Evolutionary conservation across 2,329 filamentous ascomycete genomes (phyloP), one percentile per base, ranked within the genome.

Genomic region (Coniella lustricola): DNA sequence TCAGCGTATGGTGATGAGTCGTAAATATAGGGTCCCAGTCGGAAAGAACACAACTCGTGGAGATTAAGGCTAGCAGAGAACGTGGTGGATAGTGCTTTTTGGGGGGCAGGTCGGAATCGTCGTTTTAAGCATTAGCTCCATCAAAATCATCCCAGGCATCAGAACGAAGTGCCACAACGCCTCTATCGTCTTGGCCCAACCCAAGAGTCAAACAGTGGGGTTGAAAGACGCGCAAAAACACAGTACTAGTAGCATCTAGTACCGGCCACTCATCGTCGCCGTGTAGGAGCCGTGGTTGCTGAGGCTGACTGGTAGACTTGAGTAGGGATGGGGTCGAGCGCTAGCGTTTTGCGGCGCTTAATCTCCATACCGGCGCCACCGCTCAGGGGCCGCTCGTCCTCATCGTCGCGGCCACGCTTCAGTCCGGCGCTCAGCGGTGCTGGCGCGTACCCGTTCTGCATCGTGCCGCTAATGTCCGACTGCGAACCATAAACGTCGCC

Each of bases 401-500:
- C 70, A 34, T 68, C 66, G 49, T 72, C 69, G 12, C 70, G 63
- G 4, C 67, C 64, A 17, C 70, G 67, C 60, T 73, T 73, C 54
- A 64, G 49, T 4, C 60, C 57, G 37, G 57, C 55, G 57, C 89
- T 91, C 67, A 87, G 72, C 18, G 80, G 65, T 9, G 81, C 71
- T 46, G 77, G 68, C 14, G 80, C 73, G 55, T 90, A 88, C 9
- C 77, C 78, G 57, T 81, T 82, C 44, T 77, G 68, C 65, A 83
- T 70, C 16, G 73, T 65, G 52, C 64, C 67, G 35, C 67, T 64
- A 65, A 83, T 72, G 57, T 86, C 83, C 4, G 76, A 69, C 20
- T 85, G 75, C 14, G 81, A 75, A 31, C 79, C 77, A 62, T 94
- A 94, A 7, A 83, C 78, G 56, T 94, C 87, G 43, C 76, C 76